These are phyloP conservation scores for Phanerodontia chrysosporium DNA, from an alignment of 768 basidiomycete genomes.

Conservation along the genomic window DNA sequence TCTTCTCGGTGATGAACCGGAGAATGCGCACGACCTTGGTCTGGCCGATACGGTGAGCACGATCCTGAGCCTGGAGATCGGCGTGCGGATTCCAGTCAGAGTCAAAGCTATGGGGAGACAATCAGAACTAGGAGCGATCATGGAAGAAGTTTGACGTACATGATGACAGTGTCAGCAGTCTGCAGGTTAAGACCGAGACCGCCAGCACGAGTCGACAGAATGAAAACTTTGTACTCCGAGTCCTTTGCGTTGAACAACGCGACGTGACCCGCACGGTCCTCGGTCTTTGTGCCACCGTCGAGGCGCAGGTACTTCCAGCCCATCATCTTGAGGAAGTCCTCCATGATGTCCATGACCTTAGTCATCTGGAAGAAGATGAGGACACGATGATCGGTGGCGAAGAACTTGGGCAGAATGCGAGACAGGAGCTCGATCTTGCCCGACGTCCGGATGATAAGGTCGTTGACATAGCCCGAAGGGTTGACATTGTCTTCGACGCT, in stretches of 20 bases:
- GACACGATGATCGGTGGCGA: slow-evolving; percentile 86
- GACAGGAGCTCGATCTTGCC: slow-evolving; percentile 94
- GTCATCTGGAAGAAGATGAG: slow-evolving; percentile 99
- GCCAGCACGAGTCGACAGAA: slow-evolving; percentile 90
- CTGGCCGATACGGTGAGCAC: slow-evolving; percentile 99
- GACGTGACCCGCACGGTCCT: slow-evolving; percentile 86
- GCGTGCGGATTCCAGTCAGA: slow-evolving; percentile 85
- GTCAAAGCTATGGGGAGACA: slow-evolving; percentile 13
- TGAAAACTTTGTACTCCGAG: slow-evolving; percentile 88
- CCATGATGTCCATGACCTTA: slow-evolving; percentile 98
- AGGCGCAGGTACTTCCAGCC: slow-evolving; percentile 84
- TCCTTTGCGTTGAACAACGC: slow-evolving; percentile 84
- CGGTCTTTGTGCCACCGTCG: slow-evolving; percentile 96
- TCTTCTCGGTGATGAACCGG: slow-evolving; percentile 96
- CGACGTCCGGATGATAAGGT: slow-evolving; percentile 78
- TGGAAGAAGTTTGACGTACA: slow-evolving; percentile 69
- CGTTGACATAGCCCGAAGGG: slow-evolving; percentile 75
- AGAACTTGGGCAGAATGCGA: slow-evolving; percentile 92
- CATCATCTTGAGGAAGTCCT: slow-evolving; percentile 88
- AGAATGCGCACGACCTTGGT: slow-evolving; percentile 96
- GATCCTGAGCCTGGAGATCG: slow-evolving; percentile 98
- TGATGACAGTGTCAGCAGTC: slow-evolving; percentile 94
- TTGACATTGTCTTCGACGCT: slow-evolving; percentile 94
- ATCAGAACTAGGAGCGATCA: slow-evolving; percentile 1
- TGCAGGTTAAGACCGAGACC: slow-evolving; percentile 93